Percentiles rank a stretch among this genome's conserved stretches.
phyloP scores from a whole-genome alignment of 2,329 filamentous ascomycete genomes.

The Ceratocystis lukuohia region DNA sequence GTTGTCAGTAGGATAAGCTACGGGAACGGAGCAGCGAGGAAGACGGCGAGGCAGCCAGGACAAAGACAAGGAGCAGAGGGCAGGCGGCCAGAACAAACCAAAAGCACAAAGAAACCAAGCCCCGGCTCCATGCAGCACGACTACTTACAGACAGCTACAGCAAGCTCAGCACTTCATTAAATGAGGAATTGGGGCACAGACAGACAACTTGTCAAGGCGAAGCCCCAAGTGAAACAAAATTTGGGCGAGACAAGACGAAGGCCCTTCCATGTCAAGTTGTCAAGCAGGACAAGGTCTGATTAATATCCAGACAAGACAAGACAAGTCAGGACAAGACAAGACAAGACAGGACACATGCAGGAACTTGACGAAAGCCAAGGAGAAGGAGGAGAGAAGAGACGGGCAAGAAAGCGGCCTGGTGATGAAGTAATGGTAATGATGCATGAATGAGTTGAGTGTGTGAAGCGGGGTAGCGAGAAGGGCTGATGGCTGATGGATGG shows the following conservation, averaged over 20 bases:
- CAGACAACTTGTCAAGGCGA: slow-evolving; percentile 1
- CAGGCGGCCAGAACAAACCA: background rate
- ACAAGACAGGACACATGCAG: background rate
- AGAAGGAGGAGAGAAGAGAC: background rate
- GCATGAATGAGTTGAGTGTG: background rate
- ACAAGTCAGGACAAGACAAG: background rate
- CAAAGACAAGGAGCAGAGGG: background rate
- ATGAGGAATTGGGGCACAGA: slow-evolving; percentile 4
- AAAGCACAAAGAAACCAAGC: too few relatives aligned
- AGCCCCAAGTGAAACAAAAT: slow-evolving; percentile 3
- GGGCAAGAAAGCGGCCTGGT: background rate
- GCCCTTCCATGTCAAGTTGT: background rate
- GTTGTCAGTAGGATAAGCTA: background rate
- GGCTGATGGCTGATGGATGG: background rate
- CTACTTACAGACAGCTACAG: background rate
- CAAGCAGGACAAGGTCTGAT: background rate
- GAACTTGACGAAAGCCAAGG: background rate
- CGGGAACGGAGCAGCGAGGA: background rate
- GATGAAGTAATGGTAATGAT: background rate
- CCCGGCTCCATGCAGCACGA: too few relatives aligned
- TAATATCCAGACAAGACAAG: background rate
- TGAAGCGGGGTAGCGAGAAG: background rate
- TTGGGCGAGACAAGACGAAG: slow-evolving; percentile 7
- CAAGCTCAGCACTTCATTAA: background rate
- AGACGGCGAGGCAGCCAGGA: too few relatives aligned